phyloP scores from a whole-genome alignment of 306 rosid species.

The Comarum palustre region DNA sequence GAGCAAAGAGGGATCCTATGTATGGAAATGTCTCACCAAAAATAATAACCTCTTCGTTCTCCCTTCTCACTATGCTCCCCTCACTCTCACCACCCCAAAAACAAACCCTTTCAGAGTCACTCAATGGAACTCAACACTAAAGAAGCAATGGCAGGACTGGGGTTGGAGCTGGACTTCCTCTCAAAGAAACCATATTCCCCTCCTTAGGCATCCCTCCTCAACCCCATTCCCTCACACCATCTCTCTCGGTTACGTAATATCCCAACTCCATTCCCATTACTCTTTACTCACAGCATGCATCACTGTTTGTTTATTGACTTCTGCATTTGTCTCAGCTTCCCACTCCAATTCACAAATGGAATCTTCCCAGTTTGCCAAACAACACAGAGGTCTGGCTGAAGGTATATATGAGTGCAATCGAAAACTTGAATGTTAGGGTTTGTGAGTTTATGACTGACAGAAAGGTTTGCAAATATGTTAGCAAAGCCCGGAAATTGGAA shows the following conservation, averaged over 20 bases:
- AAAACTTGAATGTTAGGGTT: background rate
- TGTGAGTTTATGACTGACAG: constrained; percentile 18
- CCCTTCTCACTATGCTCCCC: background rate
- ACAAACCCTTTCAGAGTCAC: background rate
- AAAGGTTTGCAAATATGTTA: constrained; percentile 23
- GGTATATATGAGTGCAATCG: constrained; percentile 33
- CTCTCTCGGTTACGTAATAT: constrained; percentile 68
- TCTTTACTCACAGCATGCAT: background rate
- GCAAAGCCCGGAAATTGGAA: constrained; percentile 87
- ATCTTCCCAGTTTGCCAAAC: constrained; percentile 75
- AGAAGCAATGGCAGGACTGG: background rate
- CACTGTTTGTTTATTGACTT: background rate
- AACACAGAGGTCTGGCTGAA: constrained; percentile 79
- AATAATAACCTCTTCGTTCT: background rate
- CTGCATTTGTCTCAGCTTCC: constrained; percentile 49
- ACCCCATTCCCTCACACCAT: constrained; percentile 56
- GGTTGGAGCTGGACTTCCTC: constrained; percentile 42
- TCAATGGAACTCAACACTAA: background rate
- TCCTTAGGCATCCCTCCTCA: constrained; percentile 87
- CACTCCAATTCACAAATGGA: constrained; percentile 96
- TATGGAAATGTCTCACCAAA: constrained; percentile 24
- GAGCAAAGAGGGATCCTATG: background rate
- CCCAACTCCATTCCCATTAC: background rate
- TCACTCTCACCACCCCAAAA: background rate
- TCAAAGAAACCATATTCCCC: constrained; percentile 50